Evolutionary conservation across 805 yeast genomes (phyloP), one percentile per base, ranked within the genome.

Genomic region (Ogataea allantospora): DNA sequence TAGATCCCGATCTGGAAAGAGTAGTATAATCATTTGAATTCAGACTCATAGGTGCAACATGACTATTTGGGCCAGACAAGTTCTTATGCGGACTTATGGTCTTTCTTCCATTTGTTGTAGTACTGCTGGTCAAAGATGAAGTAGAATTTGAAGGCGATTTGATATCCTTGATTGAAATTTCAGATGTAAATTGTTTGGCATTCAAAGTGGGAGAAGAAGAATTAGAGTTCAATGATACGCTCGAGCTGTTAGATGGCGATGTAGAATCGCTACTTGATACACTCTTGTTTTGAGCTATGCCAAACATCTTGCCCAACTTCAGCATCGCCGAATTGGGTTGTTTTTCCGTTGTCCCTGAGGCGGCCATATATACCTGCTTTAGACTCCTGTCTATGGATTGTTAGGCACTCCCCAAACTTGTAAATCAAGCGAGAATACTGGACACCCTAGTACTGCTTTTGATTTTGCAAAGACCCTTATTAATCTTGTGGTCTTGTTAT

Each of bases 251-350:
- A 27, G 46, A 17, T 23, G 45, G 15, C 21, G 46, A 31, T 10
- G 32, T 30, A 19, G 39, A 33, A 10, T 33, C 43, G 11, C 31
- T 18, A 6, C 36, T 24, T 12, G 36, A 18, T 5, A 26, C 20
- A 11, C 16, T 20, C 21, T 16, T 30, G 23, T 12, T 36, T 2
- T 38, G 36, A 1, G 50, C 41, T 7, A 54, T 41, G 7, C 57
- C 56, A 27, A 54, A 42, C 26, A 54, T 44, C 27, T 49, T 47
- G 7, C 57, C 58, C 27, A 54, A 42, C 39, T 46, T 53, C 9
- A 53, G 38, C 23, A 50, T 43, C 4, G 58, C 38, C 14, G 52
- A 48, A 29, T 38, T 47, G 31, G 51, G 44, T 14, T 48, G 46
- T 34, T 45, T 47, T 30, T 40, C 43, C 16, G 39, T 35, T 8